Base-by-base conservation (phyloP, 495 filamentous ascomycete genomes). In the Xylaria longipes region DNA sequence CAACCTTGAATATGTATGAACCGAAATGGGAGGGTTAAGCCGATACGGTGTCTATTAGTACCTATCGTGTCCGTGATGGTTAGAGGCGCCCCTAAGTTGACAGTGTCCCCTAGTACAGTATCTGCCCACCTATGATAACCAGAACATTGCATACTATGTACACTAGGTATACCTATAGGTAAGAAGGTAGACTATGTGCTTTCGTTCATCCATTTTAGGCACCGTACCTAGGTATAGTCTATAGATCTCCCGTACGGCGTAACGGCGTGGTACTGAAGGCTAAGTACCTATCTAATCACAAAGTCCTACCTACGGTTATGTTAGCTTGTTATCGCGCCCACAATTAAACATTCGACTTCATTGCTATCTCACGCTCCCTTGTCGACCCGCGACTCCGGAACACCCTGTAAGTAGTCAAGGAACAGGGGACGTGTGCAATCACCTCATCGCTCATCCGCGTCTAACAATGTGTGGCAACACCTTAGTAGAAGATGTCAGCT, bases 381-480 rank as follows among this genome's bases (percentile, higher is more conserved):
- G 68, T 56, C 48, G 68, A 70, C 68, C 68, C 68, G 31, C 48
- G 68, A 43, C 20, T 56, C 27, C 27, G 68, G 68, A 45, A 70
- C 68, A 15, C 33, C 60, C 56, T 60, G 48, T 27, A 31, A 7
- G 48, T 5, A 48, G 27, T 48, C 54, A 61, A 68, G 31, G 35
- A 58, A 60, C 56, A 69, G 37, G 56, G 54, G 39, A 58, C 8
- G 20, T 58, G 8, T 60, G 27, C 66, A 46, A 68, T 60, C 35
- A 25, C 25, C 37, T 68, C 33, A 39, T 50, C 29, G 29, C 12
- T 29, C n/a, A 33, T 52, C 63, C 29, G 63, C 46, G 39, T 52
- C 63, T 66, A 52, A 66, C 45, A 14, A 22, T 22, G 20, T 60
- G 33, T 60, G 57, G 52, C 52, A 56, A 56, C 52, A 56, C 52